These are phyloP conservation scores for Curvularia spicifera DNA, from an alignment of 2,329 filamentous ascomycete species.

Conservation along the genomic window DNA sequence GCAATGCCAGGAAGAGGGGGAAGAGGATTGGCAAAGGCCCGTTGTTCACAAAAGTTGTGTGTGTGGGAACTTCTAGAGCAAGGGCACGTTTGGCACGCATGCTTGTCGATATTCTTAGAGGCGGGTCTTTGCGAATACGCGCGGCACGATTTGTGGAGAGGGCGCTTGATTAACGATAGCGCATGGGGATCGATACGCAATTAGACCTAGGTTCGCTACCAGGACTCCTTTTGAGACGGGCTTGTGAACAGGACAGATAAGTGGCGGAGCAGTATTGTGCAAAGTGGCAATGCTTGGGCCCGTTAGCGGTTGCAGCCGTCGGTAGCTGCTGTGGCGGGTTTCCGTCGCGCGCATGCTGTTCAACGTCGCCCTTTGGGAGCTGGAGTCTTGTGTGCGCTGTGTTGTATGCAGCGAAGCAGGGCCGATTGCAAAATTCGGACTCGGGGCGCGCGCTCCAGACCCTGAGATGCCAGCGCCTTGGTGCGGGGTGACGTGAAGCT, in stretches of 20 bases:
- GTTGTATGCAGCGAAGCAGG: background rate
- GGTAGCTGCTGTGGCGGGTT: background rate
- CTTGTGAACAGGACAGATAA: constrained; percentile 5
- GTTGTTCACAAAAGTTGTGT: constrained; percentile 6
- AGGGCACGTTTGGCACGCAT: constrained; percentile 13
- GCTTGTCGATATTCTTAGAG: constrained; percentile 2
- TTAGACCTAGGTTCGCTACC: constrained; percentile 13
- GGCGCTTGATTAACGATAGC: constrained; percentile 3
- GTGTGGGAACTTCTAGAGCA: background rate
- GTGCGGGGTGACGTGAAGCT: constrained; percentile 3
- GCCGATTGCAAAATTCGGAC: constrained; percentile 1
- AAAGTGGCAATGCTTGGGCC: background rate
- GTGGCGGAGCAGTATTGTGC: constrained; percentile 1
- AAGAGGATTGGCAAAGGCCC: background rate
- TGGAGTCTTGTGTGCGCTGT: background rate
- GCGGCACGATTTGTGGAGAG: constrained; percentile 15
- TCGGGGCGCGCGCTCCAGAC: constrained; percentile 1
- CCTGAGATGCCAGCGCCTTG: background rate
- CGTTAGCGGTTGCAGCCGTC: background rate
- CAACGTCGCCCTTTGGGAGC: background rate
- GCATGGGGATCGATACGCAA: constrained; percentile 14
- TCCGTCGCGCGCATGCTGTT: background rate
- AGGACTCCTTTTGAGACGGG: constrained; percentile 7
- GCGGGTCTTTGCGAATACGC: constrained; percentile 17
- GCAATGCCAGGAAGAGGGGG: background rate